A percentile compares a stretch with the other conserved stretches of the same genome.
Conservation (phyloP, 139 green algal genomes). For the Chlamydomonas sphaeroides region DNA sequence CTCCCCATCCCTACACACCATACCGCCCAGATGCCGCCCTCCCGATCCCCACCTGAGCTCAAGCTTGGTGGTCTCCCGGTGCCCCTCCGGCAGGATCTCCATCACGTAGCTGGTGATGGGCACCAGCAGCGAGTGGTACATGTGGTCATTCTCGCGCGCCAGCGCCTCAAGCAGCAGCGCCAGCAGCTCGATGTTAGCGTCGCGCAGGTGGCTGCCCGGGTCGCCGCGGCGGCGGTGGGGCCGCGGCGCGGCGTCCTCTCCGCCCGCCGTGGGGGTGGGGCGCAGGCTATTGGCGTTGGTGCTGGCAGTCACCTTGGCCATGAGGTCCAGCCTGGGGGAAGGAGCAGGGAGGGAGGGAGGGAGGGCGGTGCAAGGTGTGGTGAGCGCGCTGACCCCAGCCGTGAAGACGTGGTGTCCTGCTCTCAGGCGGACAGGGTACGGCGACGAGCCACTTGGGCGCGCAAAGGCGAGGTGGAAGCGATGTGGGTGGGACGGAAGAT, state of each 20-base stretch:
- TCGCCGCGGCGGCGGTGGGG: conserved; percentile 24
- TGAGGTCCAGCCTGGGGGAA: conserved; percentile 56
- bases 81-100: conserved; percentile 68
- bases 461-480: too few species aligned
- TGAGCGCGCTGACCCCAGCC: too few species aligned
- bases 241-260: background rate
- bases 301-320: conserved; percentile 61
- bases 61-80: conserved; percentile 61
- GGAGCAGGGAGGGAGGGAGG: too few species aligned
- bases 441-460: too few species aligned
- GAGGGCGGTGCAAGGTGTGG: too few species aligned
- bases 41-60: conserved; percentile 39
- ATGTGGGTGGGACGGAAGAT: too few species aligned
- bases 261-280: conserved; percentile 5
- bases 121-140: conserved; percentile 73
- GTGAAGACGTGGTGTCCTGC: too few species aligned
- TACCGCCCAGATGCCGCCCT: too few species aligned
- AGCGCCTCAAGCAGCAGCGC: conserved; percentile 76
- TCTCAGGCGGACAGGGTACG: too few species aligned
- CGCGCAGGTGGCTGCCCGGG: conserved; percentile 51
- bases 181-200: conserved; percentile 82
- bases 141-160: conserved; percentile 81
- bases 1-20: too few species aligned
- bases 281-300: conserved; percentile 12
- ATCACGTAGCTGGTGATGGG: conserved; percentile 78